Evolutionary conservation across 2,329 filamentous ascomycete genomes (phyloP).

Genomic region (Juglanconis juglandina): DNA sequence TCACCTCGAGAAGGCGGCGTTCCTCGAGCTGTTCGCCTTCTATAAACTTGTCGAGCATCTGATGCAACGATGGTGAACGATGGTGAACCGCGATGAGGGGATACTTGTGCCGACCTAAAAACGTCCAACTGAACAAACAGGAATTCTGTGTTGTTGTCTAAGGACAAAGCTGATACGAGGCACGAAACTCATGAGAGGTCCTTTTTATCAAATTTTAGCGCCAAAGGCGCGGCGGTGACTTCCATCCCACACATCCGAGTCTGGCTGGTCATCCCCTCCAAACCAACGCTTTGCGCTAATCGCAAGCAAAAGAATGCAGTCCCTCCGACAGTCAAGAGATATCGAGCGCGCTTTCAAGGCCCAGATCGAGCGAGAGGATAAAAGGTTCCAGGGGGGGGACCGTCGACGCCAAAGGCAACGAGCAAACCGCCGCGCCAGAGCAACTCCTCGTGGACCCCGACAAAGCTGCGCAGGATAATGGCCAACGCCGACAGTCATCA

Average conservation of each 20-base stretch:
- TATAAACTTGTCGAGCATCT: too few relatives aligned
- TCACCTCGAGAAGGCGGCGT: too few relatives aligned
- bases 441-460: neutral
- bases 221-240: too few relatives aligned
- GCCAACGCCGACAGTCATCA: neutral
- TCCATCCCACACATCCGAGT: neutral
- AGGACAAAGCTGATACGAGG: too few relatives aligned
- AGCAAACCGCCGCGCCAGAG: neutral
- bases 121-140: too few relatives aligned
- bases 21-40: too few relatives aligned
- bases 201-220: too few relatives aligned
- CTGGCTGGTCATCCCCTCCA: neutral
- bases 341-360: constrained; percentile 20
- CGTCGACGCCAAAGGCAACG: constrained; percentile 2
- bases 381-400: constrained; percentile 19
- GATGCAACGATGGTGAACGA: too few relatives aligned
- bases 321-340: constrained; percentile 22
- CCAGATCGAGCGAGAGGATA: constrained; percentile 23
- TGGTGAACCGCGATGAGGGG: too few relatives aligned
- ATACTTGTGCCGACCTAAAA: too few relatives aligned
- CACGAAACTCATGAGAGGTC: too few relatives aligned
- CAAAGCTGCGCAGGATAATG: neutral
- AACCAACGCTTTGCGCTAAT: neutral
- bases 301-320: constrained; percentile 22
- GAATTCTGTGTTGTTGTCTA: too few relatives aligned